phyloP scores from a whole-genome alignment of 2,329 filamentous ascomycete genomes.

The Macroventuria anomochaeta region DNA sequence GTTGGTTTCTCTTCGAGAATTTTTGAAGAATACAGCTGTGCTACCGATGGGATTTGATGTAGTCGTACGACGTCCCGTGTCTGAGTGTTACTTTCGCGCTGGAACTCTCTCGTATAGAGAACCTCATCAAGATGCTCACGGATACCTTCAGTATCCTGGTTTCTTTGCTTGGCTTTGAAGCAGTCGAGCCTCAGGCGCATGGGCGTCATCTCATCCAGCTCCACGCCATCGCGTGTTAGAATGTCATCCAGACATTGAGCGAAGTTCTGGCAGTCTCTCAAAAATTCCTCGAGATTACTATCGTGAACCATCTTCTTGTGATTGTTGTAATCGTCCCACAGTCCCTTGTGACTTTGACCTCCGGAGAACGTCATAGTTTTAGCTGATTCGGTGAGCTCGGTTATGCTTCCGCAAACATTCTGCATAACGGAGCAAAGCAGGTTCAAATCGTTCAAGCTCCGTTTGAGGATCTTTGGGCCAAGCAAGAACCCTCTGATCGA shows the following conservation, averaged over 20 bases:
- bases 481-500: slow-evolving; percentile 25
- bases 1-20: slow-evolving; percentile 35
- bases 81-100: slow-evolving; percentile 19
- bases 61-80: slow-evolving; percentile 28
- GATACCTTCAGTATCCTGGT: slow-evolving; percentile 18
- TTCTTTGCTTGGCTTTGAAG: slow-evolving; percentile 30
- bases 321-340: slow-evolving; percentile 38
- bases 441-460: slow-evolving; percentile 24
- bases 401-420: slow-evolving; percentile 29
- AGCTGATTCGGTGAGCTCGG: slow-evolving; percentile 27
- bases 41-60: slow-evolving; percentile 36
- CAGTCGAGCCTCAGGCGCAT: slow-evolving; percentile 29
- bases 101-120: slow-evolving; percentile 33
- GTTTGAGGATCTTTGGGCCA: slow-evolving; percentile 13
- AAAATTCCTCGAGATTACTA: slow-evolving; percentile 22
- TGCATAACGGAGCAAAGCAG: slow-evolving; percentile 36
- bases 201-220: slow-evolving; percentile 28
- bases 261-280: slow-evolving; percentile 36
- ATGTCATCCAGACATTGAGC: slow-evolving; percentile 27
- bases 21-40: slow-evolving; percentile 35
- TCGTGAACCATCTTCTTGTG: slow-evolving; percentile 28
- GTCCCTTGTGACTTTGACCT: slow-evolving; percentile 5
- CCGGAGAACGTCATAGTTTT: slow-evolving; percentile 6
- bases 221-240: slow-evolving; percentile 18
- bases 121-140: slow-evolving; percentile 35